A percentile compares a stretch with the other conserved stretches of the same genome.
Conservation (phyloP, 495 filamentous ascomycete species). For the Penicillium paxilli region DNA sequence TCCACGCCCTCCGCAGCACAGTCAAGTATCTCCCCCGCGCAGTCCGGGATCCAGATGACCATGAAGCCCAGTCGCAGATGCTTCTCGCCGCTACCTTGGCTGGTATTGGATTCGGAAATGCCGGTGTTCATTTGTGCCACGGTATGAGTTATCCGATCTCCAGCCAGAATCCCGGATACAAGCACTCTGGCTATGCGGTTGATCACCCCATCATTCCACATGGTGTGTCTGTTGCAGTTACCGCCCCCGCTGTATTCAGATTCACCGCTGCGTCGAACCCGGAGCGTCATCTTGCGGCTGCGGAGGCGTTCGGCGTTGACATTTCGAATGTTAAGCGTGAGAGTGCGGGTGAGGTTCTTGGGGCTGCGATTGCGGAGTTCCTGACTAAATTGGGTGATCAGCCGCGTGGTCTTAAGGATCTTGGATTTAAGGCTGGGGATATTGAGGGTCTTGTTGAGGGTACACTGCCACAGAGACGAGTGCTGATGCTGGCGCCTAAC, state of each 20-base stretch:
- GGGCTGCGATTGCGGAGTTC: slow-evolving; percentile 78
- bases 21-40: slow-evolving; percentile 90
- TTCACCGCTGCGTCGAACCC: slow-evolving; percentile 92
- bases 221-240: slow-evolving; percentile 92
- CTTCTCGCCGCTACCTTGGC: slow-evolving; percentile 90
- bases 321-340: slow-evolving; percentile 81
- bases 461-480: slow-evolving; percentile 85
- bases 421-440: slow-evolving; percentile 76
- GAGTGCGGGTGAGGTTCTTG: slow-evolving; percentile 82
- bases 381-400: slow-evolving; percentile 82
- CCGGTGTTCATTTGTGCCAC: slow-evolving; percentile 95
- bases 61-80: slow-evolving; percentile 92
- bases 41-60: slow-evolving; percentile 82
- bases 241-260: slow-evolving; percentile 88
- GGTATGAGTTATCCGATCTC: slow-evolving; percentile 97
- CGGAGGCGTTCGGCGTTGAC: slow-evolving; percentile 89
- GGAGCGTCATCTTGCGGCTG: slow-evolving; percentile 83
- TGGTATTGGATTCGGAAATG: slow-evolving; percentile 95
- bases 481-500: slow-evolving; percentile 87
- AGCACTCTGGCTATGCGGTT: slow-evolving; percentile 80
- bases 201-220: slow-evolving; percentile 82
- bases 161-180: slow-evolving; percentile 87
- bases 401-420: slow-evolving; percentile 76
- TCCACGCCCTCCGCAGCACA: slow-evolving; percentile 75
- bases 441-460: slow-evolving; percentile 85